phyloP scores from a whole-genome alignment of 2,329 filamentous ascomycete species.

The Aureobasidium sp. region DNA sequence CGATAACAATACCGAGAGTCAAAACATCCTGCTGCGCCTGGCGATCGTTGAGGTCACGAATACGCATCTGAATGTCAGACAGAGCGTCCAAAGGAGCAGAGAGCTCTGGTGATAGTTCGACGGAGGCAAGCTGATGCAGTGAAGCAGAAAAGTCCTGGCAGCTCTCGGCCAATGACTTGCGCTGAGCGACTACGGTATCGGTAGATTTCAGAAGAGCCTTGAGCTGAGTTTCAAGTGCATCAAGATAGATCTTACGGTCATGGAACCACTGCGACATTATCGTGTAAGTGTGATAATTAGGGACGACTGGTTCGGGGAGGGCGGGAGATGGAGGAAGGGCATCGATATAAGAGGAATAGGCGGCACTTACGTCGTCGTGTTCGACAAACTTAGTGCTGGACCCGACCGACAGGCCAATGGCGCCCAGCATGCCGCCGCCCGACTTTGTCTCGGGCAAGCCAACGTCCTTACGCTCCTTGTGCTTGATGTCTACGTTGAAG shows the following conservation, averaged over 20 bases:
- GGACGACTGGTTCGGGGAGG: slow-evolving; percentile 1
- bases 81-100: slow-evolving; percentile 85
- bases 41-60: slow-evolving; percentile 89
- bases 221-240: slow-evolving; percentile 85
- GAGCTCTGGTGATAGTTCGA: slow-evolving; percentile 82
- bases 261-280: slow-evolving; percentile 73
- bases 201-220: slow-evolving; percentile 88
- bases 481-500: slow-evolving; percentile 94
- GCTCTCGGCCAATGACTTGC: slow-evolving; percentile 88
- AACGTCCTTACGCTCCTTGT: slow-evolving; percentile 84
- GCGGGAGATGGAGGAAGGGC: slow-evolving; percentile 12
- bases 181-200: slow-evolving; percentile 83
- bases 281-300: slow-evolving; percentile 17
- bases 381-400: slow-evolving; percentile 81
- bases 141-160: slow-evolving; percentile 90
- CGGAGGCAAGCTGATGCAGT: slow-evolving; percentile 82
- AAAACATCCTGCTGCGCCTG: slow-evolving; percentile 96
- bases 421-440: slow-evolving; percentile 55
- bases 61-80: slow-evolving; percentile 87
- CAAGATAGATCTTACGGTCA: slow-evolving; percentile 87
- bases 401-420: slow-evolving; percentile 71
- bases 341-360: slow-evolving; percentile 4
- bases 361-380: slow-evolving; percentile 74
- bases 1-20: slow-evolving; percentile 93
- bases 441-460: slow-evolving; percentile 66